Evolutionary conservation across 169 alveolate species (phyloP), one percentile per base, ranked within the genome.

Genomic region (Eimeria tenella): DNA sequence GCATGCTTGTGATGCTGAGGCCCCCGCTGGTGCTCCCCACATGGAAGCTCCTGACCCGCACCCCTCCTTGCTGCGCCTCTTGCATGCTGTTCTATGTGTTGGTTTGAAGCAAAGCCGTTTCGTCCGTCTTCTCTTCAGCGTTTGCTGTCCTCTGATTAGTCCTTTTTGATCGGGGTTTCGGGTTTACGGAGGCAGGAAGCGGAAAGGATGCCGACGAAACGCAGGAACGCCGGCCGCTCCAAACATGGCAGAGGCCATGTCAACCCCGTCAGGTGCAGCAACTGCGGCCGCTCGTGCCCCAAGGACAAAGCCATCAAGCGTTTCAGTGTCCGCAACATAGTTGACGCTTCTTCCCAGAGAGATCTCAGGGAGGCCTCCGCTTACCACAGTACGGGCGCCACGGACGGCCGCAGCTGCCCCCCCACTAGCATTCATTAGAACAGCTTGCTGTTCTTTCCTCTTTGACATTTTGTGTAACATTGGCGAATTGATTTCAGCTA

Each of bases 231-330:
- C 96, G 99, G 99, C 93, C 98, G 99, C 96, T 97, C 99, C 95
- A 99, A 99, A 98, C 99, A 99, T 97, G 99, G 99, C 93, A 98
- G 99, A 92, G 99, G 99, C 93, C 99, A 99, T 97, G 98, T 98
- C 65, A 98, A 98, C 95, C 98, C 99, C 83, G 97, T 99, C 90
- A 96, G 99, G 83, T 99, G 99, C 98, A 97, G 99, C 95, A 99
- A 99, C 98, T 99, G 99, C 97, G 99, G 99, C 93, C 97, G 99
- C 93, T 97, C 99, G 94, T 99, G 98, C 68, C 99, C 99, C 21
- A 98, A 99, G 98, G 99, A 99, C 97, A 99, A 99, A 98, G 99
- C 99, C 91, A 98, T 99, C 96, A 99, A 99, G 98, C 98, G 99
- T 90, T 99, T 98, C 98, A 98, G 97, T 95, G 99, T 99, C 60